Evolutionary conservation across 2,329 filamentous ascomycete genomes (phyloP), one percentile per base, ranked within the genome.

Genomic region (Xylariomycetidae sp.): DNA sequence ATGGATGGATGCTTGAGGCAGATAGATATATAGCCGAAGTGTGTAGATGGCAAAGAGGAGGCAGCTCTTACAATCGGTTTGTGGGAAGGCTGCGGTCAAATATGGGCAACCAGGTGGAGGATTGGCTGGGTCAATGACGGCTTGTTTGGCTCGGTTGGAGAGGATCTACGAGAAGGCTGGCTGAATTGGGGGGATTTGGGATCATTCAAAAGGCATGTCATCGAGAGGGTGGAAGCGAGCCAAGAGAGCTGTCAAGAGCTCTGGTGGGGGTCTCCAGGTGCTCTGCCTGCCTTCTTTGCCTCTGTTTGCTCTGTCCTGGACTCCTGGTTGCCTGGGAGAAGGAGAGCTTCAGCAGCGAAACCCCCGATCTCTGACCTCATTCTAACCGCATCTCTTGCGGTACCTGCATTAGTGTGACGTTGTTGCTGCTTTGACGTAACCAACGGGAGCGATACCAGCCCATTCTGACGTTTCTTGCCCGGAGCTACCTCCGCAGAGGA

Each of bases 401-500:
- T 25, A 13, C 24, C 24, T 25, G 24, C 24, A 25, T 25, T 25
- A 25, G 24, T 6, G 24, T 25, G 24, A 25, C 24, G 24, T 25
- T 25, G 24, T 13, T 14, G n/a, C n/a, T 7, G 24, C 6, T 14
- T n/a, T n/a, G n/a, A n/a, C n/a, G n/a, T n/a, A n/a, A n/a, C n/a
- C n/a, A n/a, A n/a, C n/a, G n/a, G n/a, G n/a, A n/a, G n/a, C n/a
- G n/a, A n/a, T n/a, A n/a, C n/a, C n/a, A n/a, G n/a, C n/a, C n/a
- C n/a, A n/a, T n/a, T n/a, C n/a, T n/a, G n/a, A n/a, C n/a, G n/a
- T n/a, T n/a, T n/a, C 6, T 6, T 12, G 12, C 24, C 24, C 24
- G 24, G 24, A 25, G 24, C 24, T 25, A 25, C n/a, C 24, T 25
- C 24, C 24, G 24, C 24, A n/a, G n/a, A n/a, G n/a, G n/a, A n/a